A percentile compares a stretch with the other conserved stretches of the same genome.
Evolutionary conservation across 495 filamentous ascomycete genomes (phyloP).

Genomic region (Evernia prunastri): DNA sequence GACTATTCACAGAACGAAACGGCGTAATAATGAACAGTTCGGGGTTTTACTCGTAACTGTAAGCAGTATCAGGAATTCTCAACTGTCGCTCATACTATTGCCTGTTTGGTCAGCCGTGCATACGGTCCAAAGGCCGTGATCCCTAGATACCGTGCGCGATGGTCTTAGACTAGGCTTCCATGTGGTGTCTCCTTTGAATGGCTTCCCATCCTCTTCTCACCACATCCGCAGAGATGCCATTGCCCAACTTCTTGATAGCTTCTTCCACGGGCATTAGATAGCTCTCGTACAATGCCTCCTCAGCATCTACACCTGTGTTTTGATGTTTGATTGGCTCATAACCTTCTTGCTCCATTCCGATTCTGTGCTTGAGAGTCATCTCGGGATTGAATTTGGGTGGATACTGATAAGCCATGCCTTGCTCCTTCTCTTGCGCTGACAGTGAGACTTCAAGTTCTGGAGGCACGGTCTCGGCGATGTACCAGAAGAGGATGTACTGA

Average conservation of each 20-base stretch:
- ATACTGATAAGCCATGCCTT: conserved; percentile 22
- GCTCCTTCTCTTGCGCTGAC: conserved; percentile 6
- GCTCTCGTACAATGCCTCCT: conserved; percentile 39
- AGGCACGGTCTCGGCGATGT: conserved; percentile 45
- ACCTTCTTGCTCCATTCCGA: conserved; percentile 33
- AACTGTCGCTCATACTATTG: not conserved
- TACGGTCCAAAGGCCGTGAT: not conserved
- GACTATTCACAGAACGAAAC: not conserved
- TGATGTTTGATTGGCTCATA: conserved; percentile 39
- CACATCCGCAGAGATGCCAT: conserved; percentile 36
- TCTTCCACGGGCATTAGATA: conserved; percentile 38
- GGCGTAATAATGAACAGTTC: too few relatives aligned
- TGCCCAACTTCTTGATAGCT: conserved; percentile 35
- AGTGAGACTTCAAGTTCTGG: conserved; percentile 31
- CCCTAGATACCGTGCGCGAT: not conserved
- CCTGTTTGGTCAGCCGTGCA: not conserved
- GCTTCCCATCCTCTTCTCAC: conserved; percentile 39
- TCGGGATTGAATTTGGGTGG: conserved; percentile 28
- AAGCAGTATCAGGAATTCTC: not conserved
- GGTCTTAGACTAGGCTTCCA: conserved; percentile 24
- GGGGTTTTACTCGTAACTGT: not conserved
- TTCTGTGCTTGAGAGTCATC: conserved; percentile 33
- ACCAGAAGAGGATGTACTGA: conserved; percentile 47
- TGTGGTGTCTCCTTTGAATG: conserved; percentile 28
- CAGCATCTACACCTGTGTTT: conserved; percentile 41